Percentiles rank a stretch among this genome's conserved stretches.
phyloP scores from a whole-genome alignment of 1,284 basidiomycete genomes.

The Trichosporon asahii region DNA sequence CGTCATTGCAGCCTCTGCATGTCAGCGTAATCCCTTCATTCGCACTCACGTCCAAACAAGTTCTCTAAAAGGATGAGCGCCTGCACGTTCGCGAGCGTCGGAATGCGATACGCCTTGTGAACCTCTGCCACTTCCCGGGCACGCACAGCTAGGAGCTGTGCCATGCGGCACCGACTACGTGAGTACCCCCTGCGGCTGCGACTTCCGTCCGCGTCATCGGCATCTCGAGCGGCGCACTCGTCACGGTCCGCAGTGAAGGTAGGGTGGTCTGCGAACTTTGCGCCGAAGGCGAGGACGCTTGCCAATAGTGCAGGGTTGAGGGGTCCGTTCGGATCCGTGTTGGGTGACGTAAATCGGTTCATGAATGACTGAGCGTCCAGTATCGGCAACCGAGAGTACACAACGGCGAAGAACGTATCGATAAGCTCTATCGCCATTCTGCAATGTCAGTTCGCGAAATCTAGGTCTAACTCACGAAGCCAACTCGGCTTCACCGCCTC shows the following conservation, averaged over 20 bases:
- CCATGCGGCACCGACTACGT: slow-evolving; percentile 61
- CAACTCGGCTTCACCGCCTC: slow-evolving; percentile 27
- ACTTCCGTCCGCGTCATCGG: slow-evolving; percentile 14
- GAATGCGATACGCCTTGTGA: slow-evolving; percentile 74
- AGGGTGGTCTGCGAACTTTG: slow-evolving; percentile 84
- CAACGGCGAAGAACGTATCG: slow-evolving; percentile 69
- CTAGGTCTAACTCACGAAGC: slow-evolving; percentile 23
- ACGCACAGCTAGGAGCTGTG: slow-evolving; percentile 70
- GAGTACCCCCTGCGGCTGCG: slow-evolving; percentile 14
- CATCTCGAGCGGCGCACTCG: slow-evolving; percentile 48
- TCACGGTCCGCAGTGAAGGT: slow-evolving; percentile 72
- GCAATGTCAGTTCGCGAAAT: slow-evolving; percentile 12
- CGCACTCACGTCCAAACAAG: slow-evolving; percentile 41
- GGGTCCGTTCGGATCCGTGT: slow-evolving; percentile 47
- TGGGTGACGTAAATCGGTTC: slow-evolving; percentile 48
- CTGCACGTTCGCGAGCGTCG: slow-evolving; percentile 70
- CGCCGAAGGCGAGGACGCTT: slow-evolving; percentile 85
- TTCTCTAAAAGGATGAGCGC: slow-evolving; percentile 40
- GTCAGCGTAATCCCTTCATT: not conserved
- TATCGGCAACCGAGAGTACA: slow-evolving; percentile 74
- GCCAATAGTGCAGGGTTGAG: slow-evolving; percentile 73
- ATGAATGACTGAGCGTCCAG: slow-evolving; percentile 74
- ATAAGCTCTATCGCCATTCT: slow-evolving; percentile 83
- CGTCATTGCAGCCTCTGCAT: slow-evolving; percentile 9
- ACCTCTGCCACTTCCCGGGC: slow-evolving; percentile 78